phyloP scores from a whole-genome alignment of 805 yeast species.

The Cyberlindnera amylophila region DNA sequence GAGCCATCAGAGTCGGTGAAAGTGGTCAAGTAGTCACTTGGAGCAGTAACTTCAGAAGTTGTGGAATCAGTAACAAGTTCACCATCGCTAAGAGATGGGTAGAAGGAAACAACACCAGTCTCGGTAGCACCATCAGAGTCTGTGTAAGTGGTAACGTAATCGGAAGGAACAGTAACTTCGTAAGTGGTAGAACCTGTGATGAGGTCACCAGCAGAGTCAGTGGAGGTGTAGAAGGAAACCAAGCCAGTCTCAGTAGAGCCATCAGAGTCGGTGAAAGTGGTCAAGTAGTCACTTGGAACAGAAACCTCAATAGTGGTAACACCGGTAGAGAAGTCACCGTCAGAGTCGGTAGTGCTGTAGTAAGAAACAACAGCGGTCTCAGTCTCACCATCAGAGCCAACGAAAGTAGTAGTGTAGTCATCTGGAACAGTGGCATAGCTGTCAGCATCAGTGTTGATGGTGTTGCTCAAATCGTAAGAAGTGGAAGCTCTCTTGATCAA shows the following conservation, averaged over 20 bases:
- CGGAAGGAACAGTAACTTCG: constrained; percentile 5
- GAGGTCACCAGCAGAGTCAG: constrained; percentile 5
- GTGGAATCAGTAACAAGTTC: constrained; percentile 4
- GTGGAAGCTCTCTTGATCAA: constrained; percentile 12
- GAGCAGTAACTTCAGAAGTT: constrained; percentile 5
- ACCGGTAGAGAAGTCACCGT: not conserved
- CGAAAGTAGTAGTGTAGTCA: constrained; percentile 8
- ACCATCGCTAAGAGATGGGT: constrained; percentile 6
- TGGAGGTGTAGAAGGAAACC: constrained; percentile 9
- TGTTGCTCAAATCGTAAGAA: constrained; percentile 7
- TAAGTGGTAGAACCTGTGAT: constrained; percentile 4
- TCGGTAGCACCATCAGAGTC: constrained; percentile 5
- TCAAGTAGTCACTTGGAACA: too few relatives aligned
- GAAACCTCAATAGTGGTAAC: constrained; percentile 1
- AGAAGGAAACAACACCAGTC: constrained; percentile 9
- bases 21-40: constrained; percentile 13
- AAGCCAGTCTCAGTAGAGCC: constrained; percentile 5
- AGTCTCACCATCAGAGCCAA: constrained; percentile 3
- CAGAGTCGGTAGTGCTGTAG: constrained; percentile 6
- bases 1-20: constrained; percentile 9
- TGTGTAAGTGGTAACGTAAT: constrained; percentile 12
- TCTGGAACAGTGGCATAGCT: constrained; percentile 1
- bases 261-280: not conserved
- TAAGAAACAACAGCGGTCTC: constrained; percentile 4
- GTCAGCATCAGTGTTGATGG: constrained; percentile 1